These are phyloP conservation scores for Claviceps africana DNA, from an alignment of 2,329 filamentous ascomycete species.

Conservation along the genomic window DNA sequence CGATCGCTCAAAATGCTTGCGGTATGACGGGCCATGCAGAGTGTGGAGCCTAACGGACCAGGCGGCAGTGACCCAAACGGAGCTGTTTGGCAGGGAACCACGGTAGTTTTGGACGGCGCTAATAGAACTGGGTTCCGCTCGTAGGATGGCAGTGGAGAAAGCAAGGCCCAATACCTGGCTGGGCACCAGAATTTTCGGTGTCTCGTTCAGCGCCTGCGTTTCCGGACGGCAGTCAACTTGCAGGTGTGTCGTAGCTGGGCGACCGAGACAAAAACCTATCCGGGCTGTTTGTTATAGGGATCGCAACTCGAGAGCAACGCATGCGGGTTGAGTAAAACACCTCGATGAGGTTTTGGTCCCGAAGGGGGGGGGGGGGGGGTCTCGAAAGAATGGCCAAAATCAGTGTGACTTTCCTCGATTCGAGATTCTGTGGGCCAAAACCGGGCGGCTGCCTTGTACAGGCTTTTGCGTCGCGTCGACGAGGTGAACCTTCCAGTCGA, in stretches of 20 bases:
- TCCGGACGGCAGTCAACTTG: neutral
- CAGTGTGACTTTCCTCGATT: neutral
- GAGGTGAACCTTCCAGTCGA: neutral
- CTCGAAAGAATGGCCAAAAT: neutral
- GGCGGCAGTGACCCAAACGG: conserved; percentile 2
- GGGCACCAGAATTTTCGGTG: neutral
- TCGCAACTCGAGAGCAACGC: neutral
- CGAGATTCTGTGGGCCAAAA: neutral
- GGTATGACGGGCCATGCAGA: conserved; percentile 1
- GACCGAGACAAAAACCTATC: neutral
- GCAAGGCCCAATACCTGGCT: neutral
- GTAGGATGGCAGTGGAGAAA: conserved; percentile 6
- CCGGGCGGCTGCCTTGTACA: neutral
- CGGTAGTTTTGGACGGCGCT: conserved; percentile 2
- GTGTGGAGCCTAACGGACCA: conserved; percentile 5
- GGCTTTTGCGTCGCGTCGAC: neutral
- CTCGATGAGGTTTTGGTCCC: neutral
- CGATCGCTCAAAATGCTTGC: conserved; percentile 4
- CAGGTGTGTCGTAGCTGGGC: conserved; percentile 1
- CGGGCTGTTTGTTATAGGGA: neutral
- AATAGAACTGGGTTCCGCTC: conserved; percentile 2
- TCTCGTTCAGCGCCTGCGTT: conserved; percentile 2
- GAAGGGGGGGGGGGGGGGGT: too few relatives aligned
- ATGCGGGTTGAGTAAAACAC: neutral
- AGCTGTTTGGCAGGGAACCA: conserved; percentile 5